phyloP scores from a whole-genome alignment of 352 stramenopile genomes.

The Pythium dissimile region DNA sequence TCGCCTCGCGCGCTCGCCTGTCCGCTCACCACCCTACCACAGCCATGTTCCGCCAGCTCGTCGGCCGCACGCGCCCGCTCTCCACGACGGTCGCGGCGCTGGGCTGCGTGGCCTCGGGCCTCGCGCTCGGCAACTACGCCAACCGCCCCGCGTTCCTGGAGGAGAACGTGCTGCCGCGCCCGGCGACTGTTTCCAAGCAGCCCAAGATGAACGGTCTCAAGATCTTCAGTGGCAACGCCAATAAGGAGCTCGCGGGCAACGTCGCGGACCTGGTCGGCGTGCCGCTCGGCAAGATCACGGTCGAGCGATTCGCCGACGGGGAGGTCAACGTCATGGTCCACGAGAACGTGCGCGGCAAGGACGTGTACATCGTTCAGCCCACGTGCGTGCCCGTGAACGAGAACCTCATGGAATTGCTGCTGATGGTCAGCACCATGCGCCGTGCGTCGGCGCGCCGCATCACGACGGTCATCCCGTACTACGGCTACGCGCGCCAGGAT shows the following conservation, averaged over 20 bases:
- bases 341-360: conserved; percentile 99
- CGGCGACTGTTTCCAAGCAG: conserved; percentile 73
- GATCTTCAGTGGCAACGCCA: conserved; percentile 98
- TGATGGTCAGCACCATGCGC: conserved; percentile 97
- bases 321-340: conserved; percentile 99
- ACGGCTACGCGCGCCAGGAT: conserved; percentile 89
- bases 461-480: conserved; percentile 98
- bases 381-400: conserved; percentile 99
- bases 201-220: conserved; percentile 93
- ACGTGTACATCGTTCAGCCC: conserved; percentile 99
- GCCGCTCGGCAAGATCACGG: conserved; percentile 97
- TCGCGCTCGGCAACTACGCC: conserved; percentile 37
- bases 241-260: conserved; percentile 95
- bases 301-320: conserved; percentile 98
- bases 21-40: background rate
- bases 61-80: conserved; percentile 48
- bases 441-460: conserved; percentile 97
- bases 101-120: conserved; percentile 40
- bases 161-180: conserved; percentile 42
- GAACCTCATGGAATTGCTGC: conserved; percentile 99
- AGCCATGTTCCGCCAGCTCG: conserved; percentile 68
- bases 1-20: background rate
- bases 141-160: conserved; percentile 39
- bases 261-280: conserved; percentile 97
- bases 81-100: conserved; percentile 48